Evolutionary conservation across 2,329 filamentous ascomycete species (phyloP), one percentile per base, ranked within the genome.

Genomic region (Alternaria atra): DNA sequence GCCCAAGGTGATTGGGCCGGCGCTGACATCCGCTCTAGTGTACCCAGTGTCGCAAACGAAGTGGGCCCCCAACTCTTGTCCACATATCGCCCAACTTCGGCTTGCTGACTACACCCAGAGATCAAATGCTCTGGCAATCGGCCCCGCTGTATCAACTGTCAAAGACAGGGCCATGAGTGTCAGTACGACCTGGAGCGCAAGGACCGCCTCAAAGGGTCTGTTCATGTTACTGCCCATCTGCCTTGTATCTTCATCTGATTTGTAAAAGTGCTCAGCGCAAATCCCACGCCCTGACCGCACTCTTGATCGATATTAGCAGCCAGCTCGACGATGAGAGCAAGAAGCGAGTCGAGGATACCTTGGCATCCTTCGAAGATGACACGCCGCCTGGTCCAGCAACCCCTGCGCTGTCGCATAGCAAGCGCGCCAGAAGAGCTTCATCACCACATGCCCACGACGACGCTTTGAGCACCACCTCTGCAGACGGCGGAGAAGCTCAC

Each of bases 81-180:
- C 8, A 37, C 2, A 50, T 5, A 25, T 47, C 42, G 37, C 35
- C 7, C 46, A 42, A 17, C 44, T 32, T 35, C 42, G 17, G 43
- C 30, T n/a, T 17, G 52, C 60, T 65, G 39, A 63, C 46, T 12
- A 34, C 20, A 23, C 10, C 20, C 37, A 67, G 77, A 70, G 68
- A 63, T 76, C 44, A 77, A 74, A 53, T 80, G 77, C 55, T 75
- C 72, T 55, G 78, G 77, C 5, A 57, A 71, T 30, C 64, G 65
- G 20, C 77, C 77, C 5, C 48, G 58, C 3, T 80, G 77, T 56
- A 61, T 63, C 13, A 71, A 74, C n/a, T 80, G 77, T 57, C 58
- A 65, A 27, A 69, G 68, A 25, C 64, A 66, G 32, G 59, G 64
- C 20, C 30, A 71, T 10, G 46, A 55, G 2, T 80, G 78, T 58